These are phyloP conservation scores for Xerocomus brunneocitrinus DNA, from an alignment of 768 basidiomycete genomes.

Conservation along the genomic window DNA sequence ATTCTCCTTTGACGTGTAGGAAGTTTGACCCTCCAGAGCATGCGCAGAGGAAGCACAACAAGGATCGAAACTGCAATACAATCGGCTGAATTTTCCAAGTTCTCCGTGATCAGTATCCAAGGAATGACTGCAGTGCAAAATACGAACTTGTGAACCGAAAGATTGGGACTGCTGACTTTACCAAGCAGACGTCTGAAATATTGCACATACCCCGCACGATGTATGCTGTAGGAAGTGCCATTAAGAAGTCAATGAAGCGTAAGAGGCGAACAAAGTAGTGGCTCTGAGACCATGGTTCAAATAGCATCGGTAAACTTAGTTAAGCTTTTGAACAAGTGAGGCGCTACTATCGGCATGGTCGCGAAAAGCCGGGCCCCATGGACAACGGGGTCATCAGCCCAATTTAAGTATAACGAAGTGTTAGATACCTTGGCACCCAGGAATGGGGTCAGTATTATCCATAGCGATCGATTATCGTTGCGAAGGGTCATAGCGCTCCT, in stretches of 20 bases:
- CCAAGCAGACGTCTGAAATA: constrained; percentile 3
- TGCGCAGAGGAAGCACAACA: constrained; percentile 14
- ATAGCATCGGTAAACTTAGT: background rate
- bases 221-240: background rate
- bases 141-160: constrained; percentile 12
- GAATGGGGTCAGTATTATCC: background rate
- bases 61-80: constrained; percentile 14
- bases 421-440: background rate
- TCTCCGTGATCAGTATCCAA: too few species aligned
- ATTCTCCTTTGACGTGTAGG: constrained; percentile 19
- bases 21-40: constrained; percentile 21
- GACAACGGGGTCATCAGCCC: too few species aligned
- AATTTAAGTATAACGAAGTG: too few species aligned
- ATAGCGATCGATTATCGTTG: background rate
- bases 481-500: background rate
- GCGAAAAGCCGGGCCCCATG: background rate
- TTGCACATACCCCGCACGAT: background rate
- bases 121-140: background rate
- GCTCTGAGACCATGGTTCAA: background rate
- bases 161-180: constrained; percentile 1
- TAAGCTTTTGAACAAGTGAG: background rate
- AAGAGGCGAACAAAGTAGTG: background rate
- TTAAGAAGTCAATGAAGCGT: background rate
- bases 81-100: too few species aligned
- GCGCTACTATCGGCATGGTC: background rate